These are phyloP conservation scores for Citropsis articulata DNA, from an alignment of 345 rosid genomes.

Conservation along the genomic window DNA sequence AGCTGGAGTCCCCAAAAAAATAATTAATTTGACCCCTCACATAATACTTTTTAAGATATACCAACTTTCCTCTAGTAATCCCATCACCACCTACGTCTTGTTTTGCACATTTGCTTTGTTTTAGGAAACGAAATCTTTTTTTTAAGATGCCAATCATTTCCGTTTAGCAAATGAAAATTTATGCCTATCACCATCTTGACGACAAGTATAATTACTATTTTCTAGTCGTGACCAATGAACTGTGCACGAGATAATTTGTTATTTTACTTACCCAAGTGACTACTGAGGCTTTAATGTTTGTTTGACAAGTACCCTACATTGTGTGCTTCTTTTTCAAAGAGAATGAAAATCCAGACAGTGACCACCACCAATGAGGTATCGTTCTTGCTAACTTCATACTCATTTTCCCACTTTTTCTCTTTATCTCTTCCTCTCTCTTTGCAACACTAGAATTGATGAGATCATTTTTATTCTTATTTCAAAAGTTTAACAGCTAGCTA, in stretches of 20 bases:
- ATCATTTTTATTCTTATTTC: slow-evolving; percentile 12
- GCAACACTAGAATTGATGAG: background rate
- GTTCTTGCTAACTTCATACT: slow-evolving; percentile 33
- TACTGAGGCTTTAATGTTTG: slow-evolving; percentile 8
- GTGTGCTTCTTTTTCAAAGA: background rate
- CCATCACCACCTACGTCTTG: slow-evolving; percentile 9
- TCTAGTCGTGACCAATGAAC: no score
- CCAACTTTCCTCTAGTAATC: slow-evolving; percentile 22
- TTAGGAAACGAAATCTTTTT: slow-evolving; percentile 35
- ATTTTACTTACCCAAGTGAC: slow-evolving; percentile 3
- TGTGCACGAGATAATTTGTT: background rate
- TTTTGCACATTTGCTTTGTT: slow-evolving; percentile 13
- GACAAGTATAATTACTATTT: background rate
- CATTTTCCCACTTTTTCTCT: slow-evolving; percentile 5
- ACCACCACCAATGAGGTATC: slow-evolving; percentile 16
- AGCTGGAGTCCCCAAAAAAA: background rate
- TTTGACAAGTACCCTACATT: slow-evolving; percentile 19
- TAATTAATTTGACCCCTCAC: slow-evolving; percentile 4
- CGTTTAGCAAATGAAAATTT: slow-evolving; percentile 19
- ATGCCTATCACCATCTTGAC: background rate
- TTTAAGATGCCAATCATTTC: slow-evolving; percentile 33
- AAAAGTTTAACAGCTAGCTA: background rate
- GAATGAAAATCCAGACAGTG: background rate
- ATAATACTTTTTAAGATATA: background rate
- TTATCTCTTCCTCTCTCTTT: background rate